phyloP scores from a whole-genome alignment of 768 basidiomycete genomes.

The Pleurotus platypus region DNA sequence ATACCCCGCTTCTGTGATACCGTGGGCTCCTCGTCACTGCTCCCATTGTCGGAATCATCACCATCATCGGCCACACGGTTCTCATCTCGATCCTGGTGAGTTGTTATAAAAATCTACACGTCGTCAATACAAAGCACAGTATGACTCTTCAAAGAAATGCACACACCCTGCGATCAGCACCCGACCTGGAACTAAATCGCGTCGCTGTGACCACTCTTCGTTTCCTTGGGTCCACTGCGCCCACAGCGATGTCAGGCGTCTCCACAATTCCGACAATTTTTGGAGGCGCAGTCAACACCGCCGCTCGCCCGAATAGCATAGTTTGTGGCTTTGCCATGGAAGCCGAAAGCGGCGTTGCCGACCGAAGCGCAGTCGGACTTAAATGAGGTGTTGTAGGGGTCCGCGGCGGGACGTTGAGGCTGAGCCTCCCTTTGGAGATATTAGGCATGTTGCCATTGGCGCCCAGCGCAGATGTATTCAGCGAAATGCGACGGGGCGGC shows the following conservation, averaged over 20 bases:
- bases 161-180: constrained; percentile 78
- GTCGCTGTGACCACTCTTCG: constrained; percentile 84
- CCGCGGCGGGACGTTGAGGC: constrained; percentile 28
- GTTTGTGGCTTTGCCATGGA: constrained; percentile 4
- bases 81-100: constrained; percentile 56
- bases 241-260: constrained; percentile 86
- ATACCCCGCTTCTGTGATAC: constrained; percentile 1
- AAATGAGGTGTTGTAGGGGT: constrained; percentile 42
- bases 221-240: constrained; percentile 83
- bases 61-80: constrained; percentile 10
- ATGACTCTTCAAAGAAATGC: constrained; percentile 1
- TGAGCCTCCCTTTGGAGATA: constrained; percentile 35
- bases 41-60: constrained; percentile 21
- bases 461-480: constrained; percentile 22
- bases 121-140: constrained; percentile 2
- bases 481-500: constrained; percentile 36
- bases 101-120: constrained; percentile 76
- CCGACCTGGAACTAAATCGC: constrained; percentile 78
- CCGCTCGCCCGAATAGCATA: constrained; percentile 62
- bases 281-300: constrained; percentile 80
- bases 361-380: constrained; percentile 40
- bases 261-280: constrained; percentile 79
- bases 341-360: constrained; percentile 35
- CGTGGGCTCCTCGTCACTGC: constrained; percentile 23
- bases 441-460: constrained; percentile 14